Conservation (phyloP, 202 grass and related monocot species). For the Schoenoplectus tabernaemontani region DNA sequence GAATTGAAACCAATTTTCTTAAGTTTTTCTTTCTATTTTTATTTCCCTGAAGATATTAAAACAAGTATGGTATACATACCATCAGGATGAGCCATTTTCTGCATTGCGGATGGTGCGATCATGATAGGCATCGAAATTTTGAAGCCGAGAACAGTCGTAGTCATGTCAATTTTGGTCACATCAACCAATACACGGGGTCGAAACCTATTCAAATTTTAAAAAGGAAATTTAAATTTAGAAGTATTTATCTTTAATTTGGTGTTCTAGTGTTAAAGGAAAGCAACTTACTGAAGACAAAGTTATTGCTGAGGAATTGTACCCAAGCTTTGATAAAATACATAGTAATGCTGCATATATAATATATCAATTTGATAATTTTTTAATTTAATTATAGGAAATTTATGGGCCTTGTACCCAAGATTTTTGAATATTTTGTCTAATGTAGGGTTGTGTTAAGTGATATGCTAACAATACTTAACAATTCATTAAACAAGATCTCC, state of each 20-base stretch:
- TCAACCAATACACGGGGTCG: constrained; percentile 66
- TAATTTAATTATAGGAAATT: background rate
- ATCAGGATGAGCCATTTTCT: constrained; percentile 97
- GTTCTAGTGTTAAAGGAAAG: background rate
- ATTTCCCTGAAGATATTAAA: background rate
- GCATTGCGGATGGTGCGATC: constrained; percentile 88
- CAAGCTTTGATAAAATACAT: background rate
- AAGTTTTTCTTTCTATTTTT: background rate
- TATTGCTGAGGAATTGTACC: background rate
- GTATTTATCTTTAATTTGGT: background rate
- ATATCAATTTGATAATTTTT: too few species aligned
- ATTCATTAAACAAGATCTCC: background rate
- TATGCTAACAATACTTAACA: background rate
- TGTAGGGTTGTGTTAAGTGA: background rate
- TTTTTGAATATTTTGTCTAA: background rate
- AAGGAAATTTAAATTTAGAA: background rate
- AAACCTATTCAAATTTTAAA: constrained; percentile 58
- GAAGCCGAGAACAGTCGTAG: constrained; percentile 59
- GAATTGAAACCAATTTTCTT: background rate
- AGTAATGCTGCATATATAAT: too few species aligned
- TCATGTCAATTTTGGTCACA: constrained; percentile 59
- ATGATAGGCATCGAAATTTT: constrained; percentile 92
- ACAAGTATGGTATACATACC: constrained; percentile 21
- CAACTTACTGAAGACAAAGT: background rate
- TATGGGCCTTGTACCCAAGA: background rate